Evolutionary conservation across 306 rosid genomes (phyloP).

Genomic region (Aeschynomene evenia): DNA sequence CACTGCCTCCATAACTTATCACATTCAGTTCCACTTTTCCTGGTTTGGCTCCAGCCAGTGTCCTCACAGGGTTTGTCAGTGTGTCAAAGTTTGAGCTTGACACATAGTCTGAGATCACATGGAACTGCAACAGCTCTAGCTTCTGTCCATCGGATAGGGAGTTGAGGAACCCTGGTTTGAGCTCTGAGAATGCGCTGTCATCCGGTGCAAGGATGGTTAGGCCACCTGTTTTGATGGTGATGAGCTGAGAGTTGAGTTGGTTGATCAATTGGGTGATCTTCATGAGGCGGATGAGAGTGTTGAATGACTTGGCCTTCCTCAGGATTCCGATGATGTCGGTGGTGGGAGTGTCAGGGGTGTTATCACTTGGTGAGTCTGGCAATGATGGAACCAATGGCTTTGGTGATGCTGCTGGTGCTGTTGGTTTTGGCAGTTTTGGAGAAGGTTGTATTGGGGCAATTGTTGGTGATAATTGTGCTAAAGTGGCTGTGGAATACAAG

Average conservation of each 20-base stretch:
- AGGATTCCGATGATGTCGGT: constrained; percentile 50
- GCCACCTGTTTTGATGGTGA: constrained; percentile 46
- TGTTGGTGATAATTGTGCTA: constrained; percentile 46
- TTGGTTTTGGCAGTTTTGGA: constrained; percentile 7
- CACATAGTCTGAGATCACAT: constrained; percentile 47
- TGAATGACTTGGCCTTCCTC: constrained; percentile 52
- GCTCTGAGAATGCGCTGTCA: constrained; percentile 54
- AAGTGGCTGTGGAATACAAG: constrained; percentile 17
- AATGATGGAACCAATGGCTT: constrained; percentile 42
- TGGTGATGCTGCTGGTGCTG: constrained; percentile 21
- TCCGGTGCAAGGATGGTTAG: constrained; percentile 56
- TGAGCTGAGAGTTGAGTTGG: constrained; percentile 60
- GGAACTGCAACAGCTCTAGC: constrained; percentile 58
- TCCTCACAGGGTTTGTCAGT: constrained; percentile 57
- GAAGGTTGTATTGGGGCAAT: constrained; percentile 39
- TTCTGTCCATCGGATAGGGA: constrained; percentile 52
- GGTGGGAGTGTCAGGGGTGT: constrained; percentile 37
- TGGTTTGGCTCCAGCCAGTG: constrained; percentile 59
- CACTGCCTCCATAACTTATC: constrained; percentile 55
- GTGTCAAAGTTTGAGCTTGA: constrained; percentile 65
- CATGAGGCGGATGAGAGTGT: constrained; percentile 50
- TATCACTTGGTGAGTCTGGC: constrained; percentile 40
- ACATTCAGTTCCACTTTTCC: constrained; percentile 56
- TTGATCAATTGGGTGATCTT: constrained; percentile 59
- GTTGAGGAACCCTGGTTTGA: constrained; percentile 66